Evolutionary conservation across 2,329 filamentous ascomycete species (phyloP).

Genomic region (Alternaria novae-zelandiae): DNA sequence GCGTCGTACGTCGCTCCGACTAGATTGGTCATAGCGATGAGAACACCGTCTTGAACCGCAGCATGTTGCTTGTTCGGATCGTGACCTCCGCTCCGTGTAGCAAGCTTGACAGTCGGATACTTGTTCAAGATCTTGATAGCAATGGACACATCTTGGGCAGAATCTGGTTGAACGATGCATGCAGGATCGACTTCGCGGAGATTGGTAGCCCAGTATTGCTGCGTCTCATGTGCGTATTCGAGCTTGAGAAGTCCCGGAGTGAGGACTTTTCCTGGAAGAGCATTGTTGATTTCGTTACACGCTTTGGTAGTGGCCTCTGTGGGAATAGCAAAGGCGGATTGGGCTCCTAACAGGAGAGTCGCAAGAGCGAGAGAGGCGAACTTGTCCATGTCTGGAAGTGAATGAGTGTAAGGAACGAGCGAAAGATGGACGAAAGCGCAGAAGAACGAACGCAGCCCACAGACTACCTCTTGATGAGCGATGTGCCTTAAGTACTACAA

Average conservation of each 20-base stretch:
- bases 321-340: conserved; percentile 13
- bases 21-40: conserved; percentile 47
- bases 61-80: conserved; percentile 47
- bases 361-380: conserved; percentile 1
- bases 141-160: conserved; percentile 31
- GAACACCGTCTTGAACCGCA: conserved; percentile 46
- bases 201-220: conserved; percentile 30
- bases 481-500: background rate
- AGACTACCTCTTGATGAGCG: background rate
- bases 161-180: conserved; percentile 33
- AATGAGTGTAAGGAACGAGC: background rate
- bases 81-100: conserved; percentile 45
- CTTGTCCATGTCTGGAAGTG: conserved; percentile 6
- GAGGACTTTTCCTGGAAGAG: conserved; percentile 27
- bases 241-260: conserved; percentile 21
- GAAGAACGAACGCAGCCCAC: background rate
- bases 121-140: conserved; percentile 33
- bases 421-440: background rate
- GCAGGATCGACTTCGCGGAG: conserved; percentile 28
- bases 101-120: conserved; percentile 28
- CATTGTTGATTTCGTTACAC: conserved; percentile 25
- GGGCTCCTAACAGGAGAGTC: conserved; percentile 13
- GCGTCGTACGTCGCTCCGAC: conserved; percentile 46
- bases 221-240: conserved; percentile 26
- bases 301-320: conserved; percentile 23